Base-by-base conservation (phyloP, 2,329 filamentous ascomycete species). In the Diaporthe helianthi region DNA sequence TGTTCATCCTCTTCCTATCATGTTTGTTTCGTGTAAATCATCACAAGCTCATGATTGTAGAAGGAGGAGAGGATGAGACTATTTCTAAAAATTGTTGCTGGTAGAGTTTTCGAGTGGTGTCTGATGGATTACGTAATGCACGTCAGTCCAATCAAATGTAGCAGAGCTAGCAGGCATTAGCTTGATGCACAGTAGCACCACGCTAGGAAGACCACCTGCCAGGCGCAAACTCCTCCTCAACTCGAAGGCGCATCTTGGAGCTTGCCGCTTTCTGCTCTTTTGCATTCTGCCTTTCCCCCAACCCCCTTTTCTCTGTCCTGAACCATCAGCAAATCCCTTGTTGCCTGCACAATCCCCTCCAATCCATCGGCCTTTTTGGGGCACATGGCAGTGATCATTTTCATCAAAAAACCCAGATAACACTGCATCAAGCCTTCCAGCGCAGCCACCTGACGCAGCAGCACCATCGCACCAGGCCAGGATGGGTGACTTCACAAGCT, bases 401-500 rank as follows among this genome's bases (percentile, higher is more conserved):
- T 31, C 52, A 36, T 67, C 29, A 19, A n/a, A 22, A 38, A 12
- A 41, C 41, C 29, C 52, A 55, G 26, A 36, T 49, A 38, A 17
- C 46, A 58, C 44, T 46, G 47, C 49, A 53, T 67, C 49, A 53
- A 36, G 24, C 19, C 22, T 49, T 46, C n/a, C 52, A 64, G 68
- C 54, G 55, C 41, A 60, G 41, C 53, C 44, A 51, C 46, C 49
- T 51, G 60, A 71, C 71, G 19, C 15, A 19, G 61, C 68, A 22
- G 47, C 60, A 63, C 61, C 67, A 67, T 66, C 41, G 38, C 55
- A 63, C 61, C 65, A 65, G 67, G 49, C 51, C 65, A 47, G 76
- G 72, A 93, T 93, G 91, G 87, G 88, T 75, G 92, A 93, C 80
- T 91, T 91, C 80, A 83, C 81, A 73, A 86, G 89, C 76, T 93